These are phyloP conservation scores for Mycosphaerella sp. DNA, from an alignment of 2,329 filamentous ascomycete genomes.

Conservation along the genomic window DNA sequence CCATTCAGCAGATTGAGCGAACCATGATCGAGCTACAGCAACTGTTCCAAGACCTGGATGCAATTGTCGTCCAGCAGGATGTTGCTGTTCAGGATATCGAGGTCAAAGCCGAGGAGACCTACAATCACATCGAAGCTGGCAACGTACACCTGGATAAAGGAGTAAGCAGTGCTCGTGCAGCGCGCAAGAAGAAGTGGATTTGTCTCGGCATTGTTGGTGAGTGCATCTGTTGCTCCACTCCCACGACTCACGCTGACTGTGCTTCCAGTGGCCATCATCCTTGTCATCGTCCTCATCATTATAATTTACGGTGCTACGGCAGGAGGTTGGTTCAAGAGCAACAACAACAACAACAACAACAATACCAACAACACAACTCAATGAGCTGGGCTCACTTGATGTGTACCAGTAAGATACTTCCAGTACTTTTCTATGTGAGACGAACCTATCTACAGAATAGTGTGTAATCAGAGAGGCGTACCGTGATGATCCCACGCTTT, in stretches of 20 bases:
- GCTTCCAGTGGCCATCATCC: slow-evolving; percentile 28
- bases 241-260: slow-evolving; percentile 5
- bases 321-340: slow-evolving; percentile 24
- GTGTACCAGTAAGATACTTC: background rate
- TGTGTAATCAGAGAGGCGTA: background rate
- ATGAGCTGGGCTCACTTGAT: slow-evolving; percentile 8
- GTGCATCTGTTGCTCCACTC: slow-evolving; percentile 36
- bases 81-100: slow-evolving; percentile 74
- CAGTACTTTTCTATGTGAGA: slow-evolving; percentile 1
- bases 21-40: slow-evolving; percentile 83
- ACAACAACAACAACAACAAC: slow-evolving; percentile 20
- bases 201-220: slow-evolving; percentile 68
- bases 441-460: slow-evolving; percentile 2
- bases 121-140: slow-evolving; percentile 75
- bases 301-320: slow-evolving; percentile 31
- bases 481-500: background rate
- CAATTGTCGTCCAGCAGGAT: slow-evolving; percentile 80
- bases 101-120: slow-evolving; percentile 77
- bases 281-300: slow-evolving; percentile 38
- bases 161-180: slow-evolving; percentile 71
- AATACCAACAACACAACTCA: slow-evolving; percentile 7
- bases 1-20: slow-evolving; percentile 84
- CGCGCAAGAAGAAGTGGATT: slow-evolving; percentile 93
- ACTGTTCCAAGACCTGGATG: slow-evolving; percentile 85
- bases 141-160: slow-evolving; percentile 79